A percentile compares a stretch with the other conserved stretches of the same genome.
phyloP scores from a whole-genome alignment of 2,329 filamentous ascomycete species.

The Aplosporella prunicola region DNA sequence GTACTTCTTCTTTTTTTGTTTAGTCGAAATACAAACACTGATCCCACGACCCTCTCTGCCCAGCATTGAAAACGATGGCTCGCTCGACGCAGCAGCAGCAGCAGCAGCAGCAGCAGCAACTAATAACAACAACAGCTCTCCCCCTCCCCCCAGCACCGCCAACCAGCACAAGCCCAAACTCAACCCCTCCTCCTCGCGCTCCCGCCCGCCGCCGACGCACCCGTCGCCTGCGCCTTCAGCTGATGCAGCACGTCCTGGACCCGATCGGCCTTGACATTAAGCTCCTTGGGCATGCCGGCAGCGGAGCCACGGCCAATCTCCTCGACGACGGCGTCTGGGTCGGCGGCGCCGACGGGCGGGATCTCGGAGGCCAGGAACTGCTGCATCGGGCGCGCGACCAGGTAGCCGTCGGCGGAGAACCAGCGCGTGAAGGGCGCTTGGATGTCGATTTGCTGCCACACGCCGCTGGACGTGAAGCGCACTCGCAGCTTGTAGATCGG shows the following conservation, averaged over 20 bases:
- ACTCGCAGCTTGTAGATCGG: conserved; percentile 72
- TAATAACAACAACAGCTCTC: no score
- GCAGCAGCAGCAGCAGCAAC: no score
- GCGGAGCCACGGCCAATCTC: conserved; percentile 30
- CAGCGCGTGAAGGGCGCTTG: conserved; percentile 60
- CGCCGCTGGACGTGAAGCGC: conserved; percentile 34
- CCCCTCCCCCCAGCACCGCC: neutral
- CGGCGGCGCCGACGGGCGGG: conserved; percentile 54
- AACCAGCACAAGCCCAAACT: neutral
- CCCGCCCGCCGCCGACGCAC: conserved; percentile 20
- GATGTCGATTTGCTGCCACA: conserved; percentile 42
- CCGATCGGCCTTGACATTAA: conserved; percentile 23
- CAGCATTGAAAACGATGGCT: no score
- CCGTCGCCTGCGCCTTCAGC: conserved; percentile 22
- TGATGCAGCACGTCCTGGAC: conserved; percentile 27
- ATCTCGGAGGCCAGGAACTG: conserved; percentile 62
- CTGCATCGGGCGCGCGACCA: conserved; percentile 69
- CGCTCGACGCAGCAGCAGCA: no score
- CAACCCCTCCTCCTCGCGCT: conserved; percentile 26
- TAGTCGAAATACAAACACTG: no score
- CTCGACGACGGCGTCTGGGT: conserved; percentile 45
- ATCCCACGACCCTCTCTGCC: no score
- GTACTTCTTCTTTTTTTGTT: no score
- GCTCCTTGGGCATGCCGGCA: conserved; percentile 9
- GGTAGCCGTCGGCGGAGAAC: conserved; percentile 65